These are phyloP conservation scores for Pestalotiopsis sp. DNA, from an alignment of 2,329 filamentous ascomycete genomes.

Conservation along the genomic window DNA sequence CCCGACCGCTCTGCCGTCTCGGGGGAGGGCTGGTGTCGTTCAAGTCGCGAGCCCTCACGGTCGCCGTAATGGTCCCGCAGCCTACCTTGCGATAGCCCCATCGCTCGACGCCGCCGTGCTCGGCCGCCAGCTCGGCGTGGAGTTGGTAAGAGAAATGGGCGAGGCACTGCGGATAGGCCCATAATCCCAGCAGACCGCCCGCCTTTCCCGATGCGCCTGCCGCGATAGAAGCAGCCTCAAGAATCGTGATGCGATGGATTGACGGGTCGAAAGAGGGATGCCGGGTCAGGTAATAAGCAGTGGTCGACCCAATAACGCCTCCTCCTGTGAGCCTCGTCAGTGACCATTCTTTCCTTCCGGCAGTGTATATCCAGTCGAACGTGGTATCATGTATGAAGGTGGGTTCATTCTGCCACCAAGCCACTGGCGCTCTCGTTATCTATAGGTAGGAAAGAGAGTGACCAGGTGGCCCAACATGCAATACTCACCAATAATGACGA, in stretches of 20 bases:
- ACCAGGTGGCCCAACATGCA: constrained; percentile 4
- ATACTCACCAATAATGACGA: constrained; percentile 34
- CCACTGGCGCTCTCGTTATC: not conserved
- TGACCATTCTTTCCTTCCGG: not conserved
- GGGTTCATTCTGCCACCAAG: not conserved
- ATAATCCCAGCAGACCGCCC: constrained; percentile 84
- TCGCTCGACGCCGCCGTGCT: constrained; percentile 74
- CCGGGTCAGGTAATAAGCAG: constrained; percentile 87
- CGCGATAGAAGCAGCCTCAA: constrained; percentile 85
- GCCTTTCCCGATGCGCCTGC: constrained; percentile 95
- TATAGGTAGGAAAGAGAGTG: not conserved
- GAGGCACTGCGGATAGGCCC: constrained; percentile 85
- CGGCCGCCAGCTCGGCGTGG: constrained; percentile 80
- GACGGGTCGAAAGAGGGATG: constrained; percentile 78
- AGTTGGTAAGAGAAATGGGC: constrained; percentile 85
- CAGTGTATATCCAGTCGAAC: not conserved
- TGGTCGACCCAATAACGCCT: constrained; percentile 89
- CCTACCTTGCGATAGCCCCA: constrained; percentile 87
- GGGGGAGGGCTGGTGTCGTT: constrained; percentile 32
- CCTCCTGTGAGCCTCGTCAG: constrained; percentile 61
- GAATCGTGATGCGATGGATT: constrained; percentile 77
- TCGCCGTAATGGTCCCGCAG: constrained; percentile 62
- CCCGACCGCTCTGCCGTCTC: constrained; percentile 22
- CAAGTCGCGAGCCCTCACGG: constrained; percentile 32
- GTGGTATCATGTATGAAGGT: not conserved